Evolutionary conservation across 2,329 filamentous ascomycete genomes (phyloP), one percentile per base, ranked within the genome.

Genomic region (Ascochyta pisi): DNA sequence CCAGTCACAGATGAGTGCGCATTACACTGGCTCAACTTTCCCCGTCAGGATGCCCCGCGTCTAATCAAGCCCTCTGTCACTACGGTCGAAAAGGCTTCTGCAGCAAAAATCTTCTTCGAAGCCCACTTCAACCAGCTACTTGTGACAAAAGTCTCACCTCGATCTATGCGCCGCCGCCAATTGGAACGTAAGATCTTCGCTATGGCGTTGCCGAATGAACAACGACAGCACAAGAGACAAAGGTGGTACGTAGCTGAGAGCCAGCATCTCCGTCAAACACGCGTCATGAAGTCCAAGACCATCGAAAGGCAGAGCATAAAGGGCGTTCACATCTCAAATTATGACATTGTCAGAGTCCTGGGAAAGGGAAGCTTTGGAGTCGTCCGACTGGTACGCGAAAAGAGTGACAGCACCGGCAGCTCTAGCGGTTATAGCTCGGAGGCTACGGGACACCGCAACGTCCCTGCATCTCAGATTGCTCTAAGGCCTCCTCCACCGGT

Each of bases 341-440:
- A 94, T 68, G 89, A 96, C 62, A 82, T 88, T 12, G 78, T 98
- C 27, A 90, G 92, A 64, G 83, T 96, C 16, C 82, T 98, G 5
- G 93, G 95, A 0, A 96, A 95, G 73, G 94, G 95, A 8, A 97
- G 93, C 70, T 99, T 98, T 76, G 94, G 95, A 0, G 88, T 96
- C 23, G 95, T 99, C 15, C 86, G 89, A 41, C 82, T 99, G 33
- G 93, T 98, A 2, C 87, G 87, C 52, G 89, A 93, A 71, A 89
- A 74, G 54, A 69, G 64, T 43, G 68, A 74, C 6, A 50, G 60
- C 13, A 41, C 46, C 35, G 61, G 50, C 35, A 60, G 24, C 38
- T 55, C 58, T 1, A 54, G 57, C 22, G 58, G 52, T n/a, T 64
- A 51, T 42, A 52, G 56, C 12, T 40, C 39, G 0, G 44, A 49